These are phyloP conservation scores for Aspergillus unguis DNA, from an alignment of 2,329 filamentous ascomycete genomes.

Conservation along the genomic window DNA sequence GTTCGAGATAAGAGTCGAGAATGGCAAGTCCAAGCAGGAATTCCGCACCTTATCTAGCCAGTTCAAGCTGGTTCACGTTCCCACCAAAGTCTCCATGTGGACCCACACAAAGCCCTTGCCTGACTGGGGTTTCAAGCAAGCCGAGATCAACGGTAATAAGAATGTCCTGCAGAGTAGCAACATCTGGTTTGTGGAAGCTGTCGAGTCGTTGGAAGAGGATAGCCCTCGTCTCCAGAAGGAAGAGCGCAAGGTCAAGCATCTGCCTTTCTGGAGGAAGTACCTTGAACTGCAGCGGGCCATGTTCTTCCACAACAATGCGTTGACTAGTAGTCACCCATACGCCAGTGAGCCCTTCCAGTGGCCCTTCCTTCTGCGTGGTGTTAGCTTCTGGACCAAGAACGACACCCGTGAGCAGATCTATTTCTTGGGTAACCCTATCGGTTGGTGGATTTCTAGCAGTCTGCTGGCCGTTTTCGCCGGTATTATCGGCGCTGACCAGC, in stretches of 20 bases:
- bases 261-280: constrained; percentile 92
- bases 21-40: constrained; percentile 73
- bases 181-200: constrained; percentile 89
- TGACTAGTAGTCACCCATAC: constrained; percentile 96
- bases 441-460: constrained; percentile 95
- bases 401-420: constrained; percentile 96
- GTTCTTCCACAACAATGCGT: constrained; percentile 99
- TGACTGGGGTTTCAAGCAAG: constrained; percentile 95
- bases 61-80: constrained; percentile 93
- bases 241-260: constrained; percentile 71
- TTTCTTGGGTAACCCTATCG: constrained; percentile 93
- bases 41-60: constrained; percentile 89
- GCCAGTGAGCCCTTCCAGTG: constrained; percentile 92
- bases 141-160: constrained; percentile 99
- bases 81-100: constrained; percentile 98
- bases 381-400: constrained; percentile 98
- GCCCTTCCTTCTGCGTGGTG: constrained; percentile 94
- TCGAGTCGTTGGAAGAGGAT: constrained; percentile 72
- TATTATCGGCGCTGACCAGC: constrained; percentile 86
- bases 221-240: constrained; percentile 71
- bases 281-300: constrained; percentile 95
- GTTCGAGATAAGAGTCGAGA: constrained; percentile 88
- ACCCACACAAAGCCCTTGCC: constrained; percentile 93
- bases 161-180: constrained; percentile 86
- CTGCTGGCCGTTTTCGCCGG: constrained; percentile 89